Percentiles rank a stretch among this genome's conserved stretches.
Evolutionary conservation across 305 asterid species (phyloP).

Genomic region (Fraxinus ornus): DNA sequence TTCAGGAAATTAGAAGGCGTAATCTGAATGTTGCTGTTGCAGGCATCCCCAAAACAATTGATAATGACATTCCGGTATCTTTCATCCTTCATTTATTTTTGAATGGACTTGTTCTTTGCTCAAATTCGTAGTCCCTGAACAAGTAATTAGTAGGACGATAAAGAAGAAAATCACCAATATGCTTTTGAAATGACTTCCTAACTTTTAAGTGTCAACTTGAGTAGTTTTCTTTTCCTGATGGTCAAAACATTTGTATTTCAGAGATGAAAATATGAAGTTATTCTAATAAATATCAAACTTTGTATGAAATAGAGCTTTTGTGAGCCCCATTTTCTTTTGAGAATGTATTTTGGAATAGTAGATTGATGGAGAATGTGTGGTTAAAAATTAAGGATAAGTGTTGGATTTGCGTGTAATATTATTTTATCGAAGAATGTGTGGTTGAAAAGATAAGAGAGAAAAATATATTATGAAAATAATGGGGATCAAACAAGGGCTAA

Average conservation of each 20-base stretch:
- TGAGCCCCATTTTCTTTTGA: neutral
- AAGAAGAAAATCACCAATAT: constrained; percentile 18
- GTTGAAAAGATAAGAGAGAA: neutral
- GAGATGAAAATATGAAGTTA: constrained; percentile 14
- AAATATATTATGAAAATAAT: no score
- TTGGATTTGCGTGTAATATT: no score
- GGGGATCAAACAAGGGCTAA: neutral
- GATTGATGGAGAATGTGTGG: neutral
- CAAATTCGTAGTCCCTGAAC: constrained; percentile 8
- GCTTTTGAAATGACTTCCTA: constrained; percentile 12
- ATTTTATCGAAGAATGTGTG: no score
- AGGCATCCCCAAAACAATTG: constrained; percentile 94
- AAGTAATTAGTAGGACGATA: constrained; percentile 16
- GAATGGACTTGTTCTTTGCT: constrained; percentile 4
- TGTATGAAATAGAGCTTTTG: neutral
- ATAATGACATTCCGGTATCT: constrained; percentile 86
- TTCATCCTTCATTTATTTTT: constrained; percentile 22
- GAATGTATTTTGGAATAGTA: neutral
- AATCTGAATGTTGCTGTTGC: constrained; percentile 80
- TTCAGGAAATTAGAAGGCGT: constrained; percentile 78
- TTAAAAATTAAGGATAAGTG: no score
- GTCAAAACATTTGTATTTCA: constrained; percentile 2
- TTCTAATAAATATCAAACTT: neutral
- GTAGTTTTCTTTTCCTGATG: constrained; percentile 5
- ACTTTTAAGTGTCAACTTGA: neutral